These are phyloP conservation scores for Clavulina sp. DNA, from an alignment of 768 basidiomycete species.

Conservation along the genomic window DNA sequence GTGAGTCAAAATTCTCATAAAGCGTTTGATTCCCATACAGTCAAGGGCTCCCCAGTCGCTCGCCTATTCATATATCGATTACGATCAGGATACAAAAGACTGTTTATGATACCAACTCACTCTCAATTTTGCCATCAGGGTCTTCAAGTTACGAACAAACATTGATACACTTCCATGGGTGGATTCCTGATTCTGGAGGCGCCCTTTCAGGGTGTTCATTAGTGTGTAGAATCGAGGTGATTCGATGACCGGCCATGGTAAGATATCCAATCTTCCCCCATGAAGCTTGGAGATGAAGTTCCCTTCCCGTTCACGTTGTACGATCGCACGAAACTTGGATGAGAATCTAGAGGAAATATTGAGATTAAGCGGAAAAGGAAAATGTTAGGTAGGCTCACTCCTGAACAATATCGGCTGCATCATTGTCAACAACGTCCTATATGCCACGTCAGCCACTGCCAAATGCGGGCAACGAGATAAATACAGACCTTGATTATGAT, in stretches of 20 bases:
- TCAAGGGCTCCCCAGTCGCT: conserved; percentile 48
- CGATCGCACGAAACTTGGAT: conserved; percentile 41
- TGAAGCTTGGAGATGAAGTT: conserved; percentile 52
- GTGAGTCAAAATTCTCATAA: too few species aligned
- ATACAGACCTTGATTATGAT: not conserved
- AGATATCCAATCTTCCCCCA: too few species aligned
- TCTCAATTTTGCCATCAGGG: conserved; percentile 51
- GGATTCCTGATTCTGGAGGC: conserved; percentile 29
- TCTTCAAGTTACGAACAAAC: too few species aligned
- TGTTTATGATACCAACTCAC: too few species aligned
- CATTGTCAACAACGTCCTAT: not conserved
- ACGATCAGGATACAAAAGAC: too few species aligned
- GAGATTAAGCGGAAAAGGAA: not conserved
- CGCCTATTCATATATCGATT: too few species aligned
- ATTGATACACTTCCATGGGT: too few species aligned
- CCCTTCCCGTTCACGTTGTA: conserved; percentile 38
- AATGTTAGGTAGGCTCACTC: not conserved
- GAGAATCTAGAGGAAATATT: conserved; percentile 26
- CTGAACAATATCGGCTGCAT: not conserved
- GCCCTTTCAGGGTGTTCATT: conserved; percentile 31
- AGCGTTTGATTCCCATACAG: conserved; percentile 23
- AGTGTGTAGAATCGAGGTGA: conserved; percentile 42
- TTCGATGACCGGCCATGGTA: too few species aligned
- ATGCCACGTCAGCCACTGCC: too few species aligned
- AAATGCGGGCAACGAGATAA: too few species aligned